Conservation (phyloP, 768 basidiomycete species). For the Mycena venus region DNA sequence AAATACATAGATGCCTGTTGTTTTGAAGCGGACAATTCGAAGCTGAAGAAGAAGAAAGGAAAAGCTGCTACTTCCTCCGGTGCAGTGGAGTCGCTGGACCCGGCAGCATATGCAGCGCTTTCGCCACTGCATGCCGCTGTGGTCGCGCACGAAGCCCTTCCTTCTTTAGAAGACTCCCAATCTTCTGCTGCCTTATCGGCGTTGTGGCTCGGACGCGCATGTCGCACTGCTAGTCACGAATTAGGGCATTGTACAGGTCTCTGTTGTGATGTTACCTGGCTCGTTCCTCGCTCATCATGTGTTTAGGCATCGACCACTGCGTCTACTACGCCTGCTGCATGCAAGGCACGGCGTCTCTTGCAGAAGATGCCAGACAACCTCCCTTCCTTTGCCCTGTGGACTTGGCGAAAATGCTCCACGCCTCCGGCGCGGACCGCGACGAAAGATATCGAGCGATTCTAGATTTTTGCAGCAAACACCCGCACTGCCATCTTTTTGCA, state of each 20-base stretch:
- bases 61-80: neutral
- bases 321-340: slow-evolving; percentile 54
- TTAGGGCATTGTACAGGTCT: slow-evolving; percentile 60
- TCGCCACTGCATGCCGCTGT: slow-evolving; percentile 39
- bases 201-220: slow-evolving; percentile 51
- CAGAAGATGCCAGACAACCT: slow-evolving; percentile 51
- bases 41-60: slow-evolving; percentile 28
- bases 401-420: slow-evolving; percentile 44
- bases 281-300: no score
- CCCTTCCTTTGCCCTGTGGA: slow-evolving; percentile 52
- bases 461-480: slow-evolving; percentile 42
- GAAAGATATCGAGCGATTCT: slow-evolving; percentile 42
- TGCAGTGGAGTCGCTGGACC: neutral
- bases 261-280: no score
- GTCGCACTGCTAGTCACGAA: slow-evolving; percentile 54
- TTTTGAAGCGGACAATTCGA: slow-evolving; percentile 8
- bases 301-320: slow-evolving; percentile 54
- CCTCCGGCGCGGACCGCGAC: slow-evolving; percentile 37
- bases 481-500: slow-evolving; percentile 42
- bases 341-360: slow-evolving; percentile 49
- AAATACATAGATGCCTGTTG: slow-evolving; percentile 40
- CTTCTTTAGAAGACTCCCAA: slow-evolving; percentile 26
- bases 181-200: slow-evolving; percentile 35
- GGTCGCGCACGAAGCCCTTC: slow-evolving; percentile 28
- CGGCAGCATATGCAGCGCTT: slow-evolving; percentile 2